Evolutionary conservation across 129 eudicot genomes (phyloP).

Genomic region (Pittosporum tobira): DNA sequence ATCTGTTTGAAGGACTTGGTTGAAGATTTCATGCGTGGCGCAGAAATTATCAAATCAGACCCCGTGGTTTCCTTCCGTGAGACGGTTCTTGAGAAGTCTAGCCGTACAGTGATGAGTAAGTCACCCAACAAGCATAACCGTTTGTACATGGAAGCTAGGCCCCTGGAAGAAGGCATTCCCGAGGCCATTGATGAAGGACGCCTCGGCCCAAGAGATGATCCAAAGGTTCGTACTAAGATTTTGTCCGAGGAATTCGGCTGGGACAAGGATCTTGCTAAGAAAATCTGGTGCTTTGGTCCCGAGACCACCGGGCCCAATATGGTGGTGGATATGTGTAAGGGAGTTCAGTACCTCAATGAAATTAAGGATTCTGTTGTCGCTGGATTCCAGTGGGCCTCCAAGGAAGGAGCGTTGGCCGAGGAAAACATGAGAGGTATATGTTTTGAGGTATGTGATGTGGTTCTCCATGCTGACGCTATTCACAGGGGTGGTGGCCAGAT

Average conservation of each 20-base stretch:
- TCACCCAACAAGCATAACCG: slow-evolving; percentile 89
- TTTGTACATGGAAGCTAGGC: slow-evolving; percentile 81
- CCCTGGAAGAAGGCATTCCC: slow-evolving; percentile 71
- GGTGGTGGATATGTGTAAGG: slow-evolving; percentile 95
- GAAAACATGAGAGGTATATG: slow-evolving; percentile 82
- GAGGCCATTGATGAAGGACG: slow-evolving; percentile 83
- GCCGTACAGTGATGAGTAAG: slow-evolving; percentile 77
- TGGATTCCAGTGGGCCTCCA: slow-evolving; percentile 89
- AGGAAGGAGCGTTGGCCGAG: slow-evolving; percentile 71
- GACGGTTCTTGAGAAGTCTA: slow-evolving; percentile 66
- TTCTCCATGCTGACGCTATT: slow-evolving; percentile 81
- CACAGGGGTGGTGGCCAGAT: slow-evolving; percentile 95
- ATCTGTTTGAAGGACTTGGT: slow-evolving; percentile 72
- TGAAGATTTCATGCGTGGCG: slow-evolving; percentile 90
- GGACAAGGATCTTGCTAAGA: slow-evolving; percentile 91
- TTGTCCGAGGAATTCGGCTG: slow-evolving; percentile 74
- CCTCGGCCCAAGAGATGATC: slow-evolving; percentile 83
- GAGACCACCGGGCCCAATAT: slow-evolving; percentile 86
- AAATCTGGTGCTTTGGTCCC: slow-evolving; percentile 83
- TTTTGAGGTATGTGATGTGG: slow-evolving; percentile 80
- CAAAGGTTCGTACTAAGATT: slow-evolving; percentile 61
- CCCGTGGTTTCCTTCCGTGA: slow-evolving; percentile 92
- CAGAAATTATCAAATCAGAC: slow-evolving; percentile 64
- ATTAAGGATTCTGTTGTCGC: slow-evolving; percentile 88
- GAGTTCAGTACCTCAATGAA: slow-evolving; percentile 80